Conservation (phyloP, 2,329 filamentous ascomycete genomes). For the Scolecobasidium constrictum region DNA sequence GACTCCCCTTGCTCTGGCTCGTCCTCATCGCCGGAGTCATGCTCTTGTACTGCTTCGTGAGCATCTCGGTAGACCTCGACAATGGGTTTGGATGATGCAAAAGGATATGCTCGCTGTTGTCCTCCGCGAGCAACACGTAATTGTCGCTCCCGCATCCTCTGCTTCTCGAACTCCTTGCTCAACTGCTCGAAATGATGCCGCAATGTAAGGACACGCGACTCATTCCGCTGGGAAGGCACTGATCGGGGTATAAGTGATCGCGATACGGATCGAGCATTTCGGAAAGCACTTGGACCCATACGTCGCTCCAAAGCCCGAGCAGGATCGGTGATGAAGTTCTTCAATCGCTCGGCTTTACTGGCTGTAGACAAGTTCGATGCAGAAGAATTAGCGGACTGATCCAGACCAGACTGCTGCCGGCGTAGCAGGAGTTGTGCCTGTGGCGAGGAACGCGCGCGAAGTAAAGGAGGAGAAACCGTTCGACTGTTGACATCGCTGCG, state of each 20-base stretch:
- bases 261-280: conserved; percentile 15
- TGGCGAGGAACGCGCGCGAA: conserved; percentile 7
- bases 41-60: conserved; percentile 81
- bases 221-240: conserved; percentile 40
- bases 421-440: not conserved
- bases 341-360: conserved; percentile 6
- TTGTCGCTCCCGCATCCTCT: conserved; percentile 75
- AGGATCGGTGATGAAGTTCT: conserved; percentile 6
- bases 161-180: conserved; percentile 91
- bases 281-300: not conserved
- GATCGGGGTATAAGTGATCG: conserved; percentile 81
- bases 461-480: conserved; percentile 1
- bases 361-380: conserved; percentile 1
- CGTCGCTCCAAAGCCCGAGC: conserved; percentile 7
- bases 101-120: conserved; percentile 71
- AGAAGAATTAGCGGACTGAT: not conserved
- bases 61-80: conserved; percentile 94
- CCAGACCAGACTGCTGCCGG: not conserved
- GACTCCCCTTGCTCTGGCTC: conserved; percentile 18
- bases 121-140: conserved; percentile 68
- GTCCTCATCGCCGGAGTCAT: conserved; percentile 56
- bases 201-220: conserved; percentile 77
- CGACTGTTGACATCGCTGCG: not conserved
- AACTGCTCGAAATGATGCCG: conserved; percentile 95
- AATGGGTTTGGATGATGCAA: conserved; percentile 87